phyloP scores from a whole-genome alignment of 2,329 filamentous ascomycete genomes.

The Colletotrichum phormii region DNA sequence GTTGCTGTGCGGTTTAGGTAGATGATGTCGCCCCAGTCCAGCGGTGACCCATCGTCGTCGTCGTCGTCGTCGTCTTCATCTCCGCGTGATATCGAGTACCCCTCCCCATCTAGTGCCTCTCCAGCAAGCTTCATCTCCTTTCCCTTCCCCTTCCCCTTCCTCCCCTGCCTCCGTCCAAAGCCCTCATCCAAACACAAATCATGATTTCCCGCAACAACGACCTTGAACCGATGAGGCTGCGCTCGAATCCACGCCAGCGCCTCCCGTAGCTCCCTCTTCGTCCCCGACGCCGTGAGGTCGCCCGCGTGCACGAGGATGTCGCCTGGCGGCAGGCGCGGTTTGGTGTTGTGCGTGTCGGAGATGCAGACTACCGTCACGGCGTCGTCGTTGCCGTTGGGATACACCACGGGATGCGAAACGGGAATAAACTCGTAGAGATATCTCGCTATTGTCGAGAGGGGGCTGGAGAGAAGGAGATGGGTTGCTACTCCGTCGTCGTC shows the following conservation, averaged over 20 bases:
- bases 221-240: slow-evolving; percentile 55
- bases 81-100: neutral
- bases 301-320: slow-evolving; percentile 62
- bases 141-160: too few species aligned
- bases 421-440: slow-evolving; percentile 18
- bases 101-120: too few species aligned
- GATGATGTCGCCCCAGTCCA: slow-evolving; percentile 42
- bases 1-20: slow-evolving; percentile 41
- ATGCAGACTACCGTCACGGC: slow-evolving; percentile 50
- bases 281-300: slow-evolving; percentile 59
- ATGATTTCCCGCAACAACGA: slow-evolving; percentile 61
- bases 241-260: slow-evolving; percentile 54
- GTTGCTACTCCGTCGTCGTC: neutral
- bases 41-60: neutral
- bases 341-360: slow-evolving; percentile 57
- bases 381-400: neutral
- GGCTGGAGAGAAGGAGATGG: slow-evolving; percentile 9
- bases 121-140: neutral
- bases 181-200: slow-evolving; percentile 48
- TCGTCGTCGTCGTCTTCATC: neutral
- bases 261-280: slow-evolving; percentile 52
- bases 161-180: neutral
- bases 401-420: neutral
- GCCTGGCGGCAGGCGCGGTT: slow-evolving; percentile 50
- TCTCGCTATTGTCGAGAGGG: slow-evolving; percentile 8